Base-by-base conservation (phyloP, 179 eudicot genomes). In the Sideroxylon spinosum region DNA sequence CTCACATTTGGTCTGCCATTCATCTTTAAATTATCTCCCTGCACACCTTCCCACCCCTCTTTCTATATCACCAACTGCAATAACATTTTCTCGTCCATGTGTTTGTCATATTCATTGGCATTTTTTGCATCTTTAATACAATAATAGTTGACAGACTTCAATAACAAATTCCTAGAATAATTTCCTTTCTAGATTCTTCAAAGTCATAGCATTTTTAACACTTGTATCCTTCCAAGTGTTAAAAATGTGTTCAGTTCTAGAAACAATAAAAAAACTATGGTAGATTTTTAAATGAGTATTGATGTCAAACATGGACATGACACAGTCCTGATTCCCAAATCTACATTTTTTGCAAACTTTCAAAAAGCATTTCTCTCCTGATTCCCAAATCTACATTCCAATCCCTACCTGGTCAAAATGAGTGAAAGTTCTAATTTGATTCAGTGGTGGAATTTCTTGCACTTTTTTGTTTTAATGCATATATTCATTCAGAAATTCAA, bases 391-490 rank as follows among this genome's bases (percentile, higher is more conserved):
- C 59, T 94, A 88, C 77, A 93, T 96, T 84, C 98, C 99, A 55
- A 90, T 88, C 57, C 99, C 99, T 57, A 96, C 99, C 76, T 96
- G 99, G 99, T 57, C 97, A 78, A 96, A 96, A 98, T 95, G 57
- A 89, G 98, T 87, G 65, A 16, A 68, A 26, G 64, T 59, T 82
- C 71, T 77, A 59, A 37, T 37, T 57, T 53, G 64, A 26, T 50
- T 25, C 63, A 8, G 10, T 28, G 7, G 22, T 19, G 25, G 22
- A 26, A 16, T 61, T 53, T 50, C 57, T 37, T 44, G 44, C 49
- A 44, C 68, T 49, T 20, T 17, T 48, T 9, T 32, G 16, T 72
- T 50, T 65, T 63, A 1, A 2, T 46, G 32, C 63, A 3, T 37
- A 26, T 32, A n/a, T 57, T 44, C 12, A 49, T 23, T 59, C 28